These are phyloP conservation scores for Amesomyces nigricolor DNA, from an alignment of 2,329 filamentous ascomycete species.

Conservation along the genomic window DNA sequence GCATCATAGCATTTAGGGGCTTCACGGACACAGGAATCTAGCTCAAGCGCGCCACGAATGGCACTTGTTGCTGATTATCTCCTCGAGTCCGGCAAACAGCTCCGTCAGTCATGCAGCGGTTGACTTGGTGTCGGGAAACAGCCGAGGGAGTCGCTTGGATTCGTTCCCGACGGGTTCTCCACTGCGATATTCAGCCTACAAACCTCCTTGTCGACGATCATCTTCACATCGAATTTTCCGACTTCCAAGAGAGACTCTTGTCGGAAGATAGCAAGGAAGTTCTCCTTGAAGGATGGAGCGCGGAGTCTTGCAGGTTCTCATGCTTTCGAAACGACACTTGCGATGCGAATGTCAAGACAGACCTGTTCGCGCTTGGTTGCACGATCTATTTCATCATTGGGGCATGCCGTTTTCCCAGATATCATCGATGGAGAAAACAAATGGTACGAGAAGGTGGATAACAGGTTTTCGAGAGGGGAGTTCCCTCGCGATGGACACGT, in stretches of 20 bases:
- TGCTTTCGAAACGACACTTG: neutral
- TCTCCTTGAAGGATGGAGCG: neutral
- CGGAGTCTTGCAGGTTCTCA: neutral
- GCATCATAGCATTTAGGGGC: slow-evolving; percentile 1
- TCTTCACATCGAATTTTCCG: slow-evolving; percentile 1
- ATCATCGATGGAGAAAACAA: neutral
- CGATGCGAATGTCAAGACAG: neutral
- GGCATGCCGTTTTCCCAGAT: neutral
- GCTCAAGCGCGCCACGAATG: neutral
- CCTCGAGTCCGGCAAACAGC: neutral
- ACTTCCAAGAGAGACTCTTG: neutral
- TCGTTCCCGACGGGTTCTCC: neutral
- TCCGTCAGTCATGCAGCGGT: neutral
- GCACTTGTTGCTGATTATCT: neutral
- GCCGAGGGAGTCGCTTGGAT: slow-evolving; percentile 4
- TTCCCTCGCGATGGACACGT: neutral
- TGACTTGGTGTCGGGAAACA: neutral
- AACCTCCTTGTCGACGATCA: slow-evolving; percentile 3
- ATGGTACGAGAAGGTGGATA: neutral
- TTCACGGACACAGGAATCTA: neutral
- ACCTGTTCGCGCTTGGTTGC: neutral
- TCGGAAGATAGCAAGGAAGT: neutral
- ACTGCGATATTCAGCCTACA: slow-evolving; percentile 5
- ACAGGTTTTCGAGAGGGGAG: neutral
- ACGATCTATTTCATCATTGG: slow-evolving; percentile 1